phyloP scores from a whole-genome alignment of 73 alveolate genomes.

The Tetrahymena thermophila region DNA sequence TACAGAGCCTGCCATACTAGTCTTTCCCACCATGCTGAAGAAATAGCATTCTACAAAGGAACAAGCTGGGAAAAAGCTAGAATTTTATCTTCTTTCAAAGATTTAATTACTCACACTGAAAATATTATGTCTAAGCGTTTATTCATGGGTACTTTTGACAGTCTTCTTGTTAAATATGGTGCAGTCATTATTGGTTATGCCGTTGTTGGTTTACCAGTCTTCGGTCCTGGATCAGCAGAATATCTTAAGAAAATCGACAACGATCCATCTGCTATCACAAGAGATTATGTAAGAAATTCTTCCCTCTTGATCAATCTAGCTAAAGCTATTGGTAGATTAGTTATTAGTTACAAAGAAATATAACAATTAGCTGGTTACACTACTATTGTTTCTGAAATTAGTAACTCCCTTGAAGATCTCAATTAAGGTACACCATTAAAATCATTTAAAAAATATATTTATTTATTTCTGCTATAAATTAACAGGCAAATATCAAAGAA shows the following conservation, averaged over 20 bases:
- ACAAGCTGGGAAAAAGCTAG: conserved; percentile 73
- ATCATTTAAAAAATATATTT: conserved; percentile 15
- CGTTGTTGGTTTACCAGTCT: conserved; percentile 89
- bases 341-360: conserved; percentile 82
- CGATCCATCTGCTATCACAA: conserved; percentile 71
- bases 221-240: conserved; percentile 65
- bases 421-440: conserved; percentile 60
- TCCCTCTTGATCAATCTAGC: conserved; percentile 85
- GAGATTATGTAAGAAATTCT: conserved; percentile 88
- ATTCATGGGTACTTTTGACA: conserved; percentile 87
- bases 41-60: conserved; percentile 86
- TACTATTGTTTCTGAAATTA: conserved; percentile 63
- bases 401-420: conserved; percentile 73
- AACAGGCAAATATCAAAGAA: neutral
- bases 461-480: neutral
- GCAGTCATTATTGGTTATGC: conserved; percentile 89
- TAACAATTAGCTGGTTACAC: conserved; percentile 88
- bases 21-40: conserved; percentile 75
- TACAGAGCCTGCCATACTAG: conserved; percentile 81
- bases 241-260: conserved; percentile 56
- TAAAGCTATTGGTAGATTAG: conserved; percentile 87
- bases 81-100: conserved; percentile 51
- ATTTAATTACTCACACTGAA: conserved; percentile 55
- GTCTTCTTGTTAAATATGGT: conserved; percentile 90
- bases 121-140: conserved; percentile 54